Evolutionary conservation across 2,329 filamentous ascomycete genomes (phyloP).

Genomic region (Phaeoacremonium minimum): DNA sequence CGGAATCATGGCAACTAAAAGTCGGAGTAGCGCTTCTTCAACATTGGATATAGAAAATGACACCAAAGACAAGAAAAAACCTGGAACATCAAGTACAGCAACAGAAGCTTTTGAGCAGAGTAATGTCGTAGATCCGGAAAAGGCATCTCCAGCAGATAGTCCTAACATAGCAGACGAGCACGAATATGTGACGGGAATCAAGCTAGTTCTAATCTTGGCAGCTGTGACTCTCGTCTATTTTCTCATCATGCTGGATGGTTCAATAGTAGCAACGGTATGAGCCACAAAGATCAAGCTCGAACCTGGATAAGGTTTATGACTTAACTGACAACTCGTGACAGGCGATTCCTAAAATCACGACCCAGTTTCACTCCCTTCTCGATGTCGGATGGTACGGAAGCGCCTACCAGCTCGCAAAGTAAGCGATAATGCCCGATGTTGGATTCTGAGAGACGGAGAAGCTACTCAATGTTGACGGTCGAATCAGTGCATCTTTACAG

Average conservation of each 20-base stretch:
- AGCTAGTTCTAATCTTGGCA: constrained; percentile 6
- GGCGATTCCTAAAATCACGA: constrained; percentile 19
- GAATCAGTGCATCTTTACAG: constrained; percentile 3
- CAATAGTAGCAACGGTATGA: constrained; percentile 12
- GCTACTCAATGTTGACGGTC: background rate
- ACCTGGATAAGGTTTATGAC: background rate
- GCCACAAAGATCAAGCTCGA: background rate
- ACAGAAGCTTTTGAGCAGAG: too few species aligned
- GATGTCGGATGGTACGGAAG: constrained; percentile 27
- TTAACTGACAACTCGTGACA: background rate
- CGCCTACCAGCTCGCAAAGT: constrained; percentile 16
- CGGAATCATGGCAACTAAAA: too few species aligned
- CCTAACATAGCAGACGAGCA: too few species aligned
- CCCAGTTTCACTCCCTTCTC: constrained; percentile 26
- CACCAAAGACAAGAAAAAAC: too few species aligned
- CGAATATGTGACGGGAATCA: constrained; percentile 7
- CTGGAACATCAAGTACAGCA: too few species aligned
- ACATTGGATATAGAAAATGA: too few species aligned
- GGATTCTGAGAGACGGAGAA: background rate
- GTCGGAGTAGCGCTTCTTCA: too few species aligned
- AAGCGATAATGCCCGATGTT: constrained; percentile 4
- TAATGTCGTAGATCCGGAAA: too few species aligned
- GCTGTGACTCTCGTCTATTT: constrained; percentile 10
- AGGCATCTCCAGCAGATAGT: too few species aligned
- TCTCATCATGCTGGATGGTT: constrained; percentile 12